Base-by-base conservation (phyloP, 495 filamentous ascomycete species). In the Glonium stellatum region DNA sequence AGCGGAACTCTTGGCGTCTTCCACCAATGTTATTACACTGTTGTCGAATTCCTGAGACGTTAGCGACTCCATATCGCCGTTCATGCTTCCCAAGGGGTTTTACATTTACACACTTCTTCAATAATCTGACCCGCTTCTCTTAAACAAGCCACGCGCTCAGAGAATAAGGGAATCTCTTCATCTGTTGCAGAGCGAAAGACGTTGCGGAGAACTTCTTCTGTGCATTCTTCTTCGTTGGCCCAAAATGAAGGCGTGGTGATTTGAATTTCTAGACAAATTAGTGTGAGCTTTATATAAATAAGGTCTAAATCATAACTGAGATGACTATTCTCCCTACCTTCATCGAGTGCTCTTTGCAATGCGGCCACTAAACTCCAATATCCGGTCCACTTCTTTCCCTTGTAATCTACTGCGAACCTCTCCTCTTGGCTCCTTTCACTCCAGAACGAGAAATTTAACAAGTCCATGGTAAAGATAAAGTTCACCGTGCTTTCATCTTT, bases 401-500 rank as follows among this genome's bases (percentile, higher is more conserved):
- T 80, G 70, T 96, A 97, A 44, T 86, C 84, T 6, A 97, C 78
- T 9, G 85, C 78, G 72, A 95, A 97, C 34, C 88, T 76, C 62
- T 87, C 78, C 11, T 81, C 77, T 21, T 79, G 75, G 5, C 72
- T 61, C 54, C 76, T 75, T 35, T 86, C 85, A 23, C 88, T 92
- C 92, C 92, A 98, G 72, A 98, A 98, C 31, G 84, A 91, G 67
- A 97, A 98, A 70, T 98, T 98, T 57, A 98, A 76, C 13, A 98
- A 71, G 69, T 98, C 93, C 90, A 97, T 95, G 13, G 87, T 87
- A 71, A 98, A 97, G 51, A 98, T 90, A 68, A 97, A 97, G 61
- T 89, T 83, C 11, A 96, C 82, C 0, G 88, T 88, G 39, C 73
- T 81, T 66, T 88, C 85, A 67, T 93, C 82, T 59, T 87, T 88